Evolutionary conservation across 306 rosid genomes (phyloP).

Genomic region (Gynostemma pentaphyllum): DNA sequence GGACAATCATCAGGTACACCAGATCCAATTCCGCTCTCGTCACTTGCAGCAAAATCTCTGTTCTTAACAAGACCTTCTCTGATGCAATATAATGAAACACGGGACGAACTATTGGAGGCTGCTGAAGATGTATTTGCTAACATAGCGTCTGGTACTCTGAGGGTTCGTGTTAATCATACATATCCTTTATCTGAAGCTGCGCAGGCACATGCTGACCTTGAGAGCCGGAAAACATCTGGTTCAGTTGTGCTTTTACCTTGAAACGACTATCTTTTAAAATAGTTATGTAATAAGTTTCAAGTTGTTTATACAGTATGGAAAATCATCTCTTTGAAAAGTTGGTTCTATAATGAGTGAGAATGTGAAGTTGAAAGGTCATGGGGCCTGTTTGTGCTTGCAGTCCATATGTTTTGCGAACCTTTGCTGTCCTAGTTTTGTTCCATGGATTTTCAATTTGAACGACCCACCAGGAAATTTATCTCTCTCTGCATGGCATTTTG

Average conservation of each 20-base stretch:
- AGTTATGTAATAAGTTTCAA: background rate
- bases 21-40: slow-evolving; percentile 74
- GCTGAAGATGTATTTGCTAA: slow-evolving; percentile 65
- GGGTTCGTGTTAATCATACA: slow-evolving; percentile 67
- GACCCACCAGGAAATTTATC: too few species aligned
- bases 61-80: slow-evolving; percentile 76
- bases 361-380: background rate
- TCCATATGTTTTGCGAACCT: background rate
- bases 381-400: background rate
- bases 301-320: background rate
- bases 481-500: too few species aligned
- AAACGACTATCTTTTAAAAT: slow-evolving; percentile 3
- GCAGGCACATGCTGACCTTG: slow-evolving; percentile 71
- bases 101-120: slow-evolving; percentile 55
- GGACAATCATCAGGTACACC: slow-evolving; percentile 87
- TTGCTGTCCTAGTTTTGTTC: too few species aligned
- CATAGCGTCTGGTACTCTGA: slow-evolving; percentile 41
- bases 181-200: slow-evolving; percentile 72
- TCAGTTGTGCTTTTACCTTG: slow-evolving; percentile 72
- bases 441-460: too few species aligned
- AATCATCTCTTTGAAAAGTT: background rate
- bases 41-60: slow-evolving; percentile 50
- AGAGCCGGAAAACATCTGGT: slow-evolving; percentile 67
- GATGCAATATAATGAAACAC: slow-evolving; percentile 41
- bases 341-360: background rate